Evolutionary conservation across 306 rosid species (phyloP).

Genomic region (Cicer arietinum): DNA sequence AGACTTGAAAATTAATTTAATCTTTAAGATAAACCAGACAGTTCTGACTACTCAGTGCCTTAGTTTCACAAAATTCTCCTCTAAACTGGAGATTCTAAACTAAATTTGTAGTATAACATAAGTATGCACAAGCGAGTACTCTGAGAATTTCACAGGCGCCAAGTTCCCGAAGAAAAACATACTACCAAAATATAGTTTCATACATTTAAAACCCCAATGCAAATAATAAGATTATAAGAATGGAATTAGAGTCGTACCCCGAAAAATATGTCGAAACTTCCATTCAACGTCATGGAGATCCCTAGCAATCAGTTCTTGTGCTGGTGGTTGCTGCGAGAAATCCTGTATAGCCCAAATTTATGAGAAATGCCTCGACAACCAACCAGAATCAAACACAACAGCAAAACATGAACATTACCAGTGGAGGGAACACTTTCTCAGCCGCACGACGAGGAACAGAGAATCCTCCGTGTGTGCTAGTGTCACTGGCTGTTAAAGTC

Average conservation of each 20-base stretch:
- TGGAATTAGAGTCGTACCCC: slow-evolving; percentile 55
- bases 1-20: neutral
- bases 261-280: slow-evolving; percentile 92
- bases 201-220: neutral
- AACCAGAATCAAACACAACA: slow-evolving; percentile 31
- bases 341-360: slow-evolving; percentile 60
- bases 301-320: slow-evolving; percentile 91
- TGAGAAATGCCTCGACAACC: slow-evolving; percentile 42
- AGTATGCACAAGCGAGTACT: slow-evolving; percentile 13
- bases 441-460: slow-evolving; percentile 99
- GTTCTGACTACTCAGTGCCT: neutral
- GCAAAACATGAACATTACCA: slow-evolving; percentile 55
- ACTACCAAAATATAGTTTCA: neutral
- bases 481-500: slow-evolving; percentile 92
- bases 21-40: neutral
- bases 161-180: slow-evolving; percentile 11
- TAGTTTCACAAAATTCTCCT: neutral
- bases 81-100: neutral
- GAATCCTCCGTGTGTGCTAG: slow-evolving; percentile 96
- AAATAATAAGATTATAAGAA: slow-evolving; percentile 19
- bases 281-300: slow-evolving; percentile 94
- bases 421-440: slow-evolving; percentile 93
- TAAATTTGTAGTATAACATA: neutral
- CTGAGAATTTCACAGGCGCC: neutral
- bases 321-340: slow-evolving; percentile 87